Percentiles rank a stretch among this genome's conserved stretches.
Evolutionary conservation across 768 basidiomycete genomes (phyloP).

Genomic region (Omphalotus guepiniiformis): DNA sequence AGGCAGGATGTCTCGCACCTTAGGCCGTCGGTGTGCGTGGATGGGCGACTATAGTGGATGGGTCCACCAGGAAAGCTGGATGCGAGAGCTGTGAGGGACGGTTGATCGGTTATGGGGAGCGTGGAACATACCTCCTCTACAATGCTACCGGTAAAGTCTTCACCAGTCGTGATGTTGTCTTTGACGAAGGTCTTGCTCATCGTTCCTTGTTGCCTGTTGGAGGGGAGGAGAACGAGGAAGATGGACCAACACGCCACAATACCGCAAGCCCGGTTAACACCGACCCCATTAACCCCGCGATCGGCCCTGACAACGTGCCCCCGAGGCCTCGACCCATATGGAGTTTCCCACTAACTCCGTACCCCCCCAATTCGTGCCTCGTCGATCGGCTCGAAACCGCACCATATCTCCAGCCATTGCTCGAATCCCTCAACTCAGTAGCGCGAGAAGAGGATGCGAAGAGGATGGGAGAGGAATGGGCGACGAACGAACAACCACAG

Average conservation of each 20-base stretch:
- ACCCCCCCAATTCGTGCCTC: neutral
- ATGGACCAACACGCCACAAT: constrained; percentile 13
- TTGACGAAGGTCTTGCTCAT: neutral
- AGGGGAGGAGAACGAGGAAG: neutral
- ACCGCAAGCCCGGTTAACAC: neutral
- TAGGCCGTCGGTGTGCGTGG: neutral
- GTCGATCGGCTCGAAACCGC: neutral
- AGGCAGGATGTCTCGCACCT: neutral
- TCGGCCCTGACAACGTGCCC: constrained; percentile 16
- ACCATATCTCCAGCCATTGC: neutral
- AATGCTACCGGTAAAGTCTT: neutral
- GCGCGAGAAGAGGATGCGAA: neutral
- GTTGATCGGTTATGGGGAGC: neutral
- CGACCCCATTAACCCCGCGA: constrained; percentile 16
- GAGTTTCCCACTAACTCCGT: neutral
- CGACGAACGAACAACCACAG: neutral
- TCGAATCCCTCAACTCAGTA: neutral
- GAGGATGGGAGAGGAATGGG: neutral
- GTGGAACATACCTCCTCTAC: constrained; percentile 1
- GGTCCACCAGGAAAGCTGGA: neutral
- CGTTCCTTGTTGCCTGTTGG: neutral
- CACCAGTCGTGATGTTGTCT: neutral
- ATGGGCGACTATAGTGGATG: constrained; percentile 1
- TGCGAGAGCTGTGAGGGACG: neutral
- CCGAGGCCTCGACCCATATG: neutral